These are phyloP conservation scores for Diospyros lotus DNA, from an alignment of 148 eudicot species.

Conservation along the genomic window DNA sequence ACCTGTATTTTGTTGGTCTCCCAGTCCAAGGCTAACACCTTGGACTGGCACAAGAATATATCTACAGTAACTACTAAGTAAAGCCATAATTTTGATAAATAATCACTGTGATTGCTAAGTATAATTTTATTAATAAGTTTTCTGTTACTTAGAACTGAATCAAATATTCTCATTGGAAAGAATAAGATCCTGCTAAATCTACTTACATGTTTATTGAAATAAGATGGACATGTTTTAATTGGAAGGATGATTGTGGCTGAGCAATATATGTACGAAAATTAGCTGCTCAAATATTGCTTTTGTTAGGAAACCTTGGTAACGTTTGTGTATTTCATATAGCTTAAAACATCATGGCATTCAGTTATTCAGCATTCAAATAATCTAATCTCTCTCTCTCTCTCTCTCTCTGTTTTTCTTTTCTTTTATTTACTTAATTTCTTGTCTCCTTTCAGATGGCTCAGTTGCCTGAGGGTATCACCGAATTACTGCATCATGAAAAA, in stretches of 20 bases:
- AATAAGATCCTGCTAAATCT: neutral
- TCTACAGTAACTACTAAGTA: too few species aligned
- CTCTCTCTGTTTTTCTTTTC: conserved; percentile 2
- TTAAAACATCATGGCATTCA: neutral
- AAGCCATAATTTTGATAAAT: neutral
- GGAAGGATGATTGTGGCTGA: neutral
- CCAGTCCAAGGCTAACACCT: too few species aligned
- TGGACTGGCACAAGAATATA: too few species aligned
- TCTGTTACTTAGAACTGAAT: neutral
- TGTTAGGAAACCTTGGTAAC: neutral
- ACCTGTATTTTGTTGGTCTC: too few species aligned
- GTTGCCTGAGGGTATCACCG: conserved; percentile 87
- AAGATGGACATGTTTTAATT: conserved; percentile 3
- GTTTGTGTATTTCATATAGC: neutral
- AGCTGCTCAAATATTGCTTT: conserved; percentile 6
- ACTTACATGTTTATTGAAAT: neutral
- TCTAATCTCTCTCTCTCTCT: neutral
- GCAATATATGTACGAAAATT: neutral
- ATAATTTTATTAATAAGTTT: neutral
- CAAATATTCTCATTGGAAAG: neutral
- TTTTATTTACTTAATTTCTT: too few species aligned
- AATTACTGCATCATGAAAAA: conserved; percentile 74
- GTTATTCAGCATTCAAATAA: neutral
- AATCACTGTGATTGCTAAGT: neutral
- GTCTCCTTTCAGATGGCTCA: conserved; percentile 73